A percentile compares a stretch with the other conserved stretches of the same genome.
These are phyloP conservation scores for Linum tenue DNA, from an alignment of 345 rosid genomes.

Conservation along the genomic window DNA sequence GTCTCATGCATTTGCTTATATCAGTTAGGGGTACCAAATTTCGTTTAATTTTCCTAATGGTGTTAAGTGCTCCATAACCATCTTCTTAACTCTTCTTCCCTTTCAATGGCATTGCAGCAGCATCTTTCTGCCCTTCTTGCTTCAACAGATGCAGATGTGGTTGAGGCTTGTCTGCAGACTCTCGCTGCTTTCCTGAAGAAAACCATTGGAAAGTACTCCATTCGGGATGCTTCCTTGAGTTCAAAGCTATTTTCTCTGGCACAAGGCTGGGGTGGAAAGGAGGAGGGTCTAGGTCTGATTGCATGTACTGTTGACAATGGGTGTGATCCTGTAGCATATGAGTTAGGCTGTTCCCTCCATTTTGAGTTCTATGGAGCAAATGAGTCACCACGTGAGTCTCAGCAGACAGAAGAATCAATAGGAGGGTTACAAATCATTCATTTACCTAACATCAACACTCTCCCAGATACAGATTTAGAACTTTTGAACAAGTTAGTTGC, in stretches of 20 bases:
- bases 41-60: background rate
- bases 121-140: conserved; percentile 88
- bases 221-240: conserved; percentile 66
- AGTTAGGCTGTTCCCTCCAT: conserved; percentile 86
- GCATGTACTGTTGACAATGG: conserved; percentile 56
- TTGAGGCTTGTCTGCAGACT: conserved; percentile 86
- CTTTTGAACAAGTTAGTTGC: conserved; percentile 61
- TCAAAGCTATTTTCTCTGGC: conserved; percentile 83
- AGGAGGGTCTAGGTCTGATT: conserved; percentile 90
- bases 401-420: conserved; percentile 32
- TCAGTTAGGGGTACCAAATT: background rate
- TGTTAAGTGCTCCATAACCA: conserved; percentile 1
- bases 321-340: conserved; percentile 60
- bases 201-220: conserved; percentile 68
- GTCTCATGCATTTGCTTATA: background rate
- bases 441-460: conserved; percentile 38
- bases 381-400: conserved; percentile 27
- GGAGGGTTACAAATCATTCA: conserved; percentile 74
- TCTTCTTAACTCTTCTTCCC: conserved; percentile 9
- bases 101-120: conserved; percentile 53
- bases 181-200: conserved; percentile 82
- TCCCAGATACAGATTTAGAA: conserved; percentile 64
- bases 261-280: conserved; percentile 99
- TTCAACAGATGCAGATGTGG: conserved; percentile 89
- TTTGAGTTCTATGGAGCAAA: conserved; percentile 77